Conservation (phyloP, 2,329 filamentous ascomycete genomes). For the Trichophaea hybrida region DNA sequence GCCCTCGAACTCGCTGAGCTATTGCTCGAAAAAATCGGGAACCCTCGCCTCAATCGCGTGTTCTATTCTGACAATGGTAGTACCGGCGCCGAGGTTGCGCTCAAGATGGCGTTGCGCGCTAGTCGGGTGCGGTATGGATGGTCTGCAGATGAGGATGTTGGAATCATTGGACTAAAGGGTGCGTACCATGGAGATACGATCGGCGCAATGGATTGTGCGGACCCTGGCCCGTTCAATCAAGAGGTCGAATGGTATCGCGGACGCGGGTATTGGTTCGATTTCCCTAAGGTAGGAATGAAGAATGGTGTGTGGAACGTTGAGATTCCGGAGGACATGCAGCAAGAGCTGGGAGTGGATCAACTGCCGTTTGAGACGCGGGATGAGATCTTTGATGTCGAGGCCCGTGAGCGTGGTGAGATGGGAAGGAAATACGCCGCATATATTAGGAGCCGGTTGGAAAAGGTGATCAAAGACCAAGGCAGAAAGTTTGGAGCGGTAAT, state of each 20-base stretch:
- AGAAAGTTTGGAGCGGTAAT: conserved; percentile 62
- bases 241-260: conserved; percentile 78
- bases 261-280: conserved; percentile 68
- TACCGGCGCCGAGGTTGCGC: conserved; percentile 67
- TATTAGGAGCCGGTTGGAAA: conserved; percentile 42
- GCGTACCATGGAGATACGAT: conserved; percentile 83
- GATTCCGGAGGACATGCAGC: conserved; percentile 38
- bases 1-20: conserved; percentile 54
- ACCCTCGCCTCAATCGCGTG: conserved; percentile 52
- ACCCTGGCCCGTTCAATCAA: conserved; percentile 63
- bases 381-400: conserved; percentile 46
- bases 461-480: conserved; percentile 41
- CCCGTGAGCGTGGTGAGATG: conserved; percentile 35
- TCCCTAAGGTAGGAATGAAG: conserved; percentile 54
- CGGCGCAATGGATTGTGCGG: conserved; percentile 72
- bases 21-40: conserved; percentile 45
- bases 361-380: conserved; percentile 45
- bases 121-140: conserved; percentile 52
- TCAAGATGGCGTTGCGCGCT: conserved; percentile 71
- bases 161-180: conserved; percentile 60
- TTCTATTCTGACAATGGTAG: conserved; percentile 79
- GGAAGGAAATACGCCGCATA: conserved; percentile 44
- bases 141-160: conserved; percentile 43
- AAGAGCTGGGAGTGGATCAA: conserved; percentile 39
- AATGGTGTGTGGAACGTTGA: conserved; percentile 52